Percentiles rank a stretch among this genome's conserved stretches.
Evolutionary conservation across 352 stramenopile species (phyloP).

Genomic region (Phytopythium aichiense): DNA sequence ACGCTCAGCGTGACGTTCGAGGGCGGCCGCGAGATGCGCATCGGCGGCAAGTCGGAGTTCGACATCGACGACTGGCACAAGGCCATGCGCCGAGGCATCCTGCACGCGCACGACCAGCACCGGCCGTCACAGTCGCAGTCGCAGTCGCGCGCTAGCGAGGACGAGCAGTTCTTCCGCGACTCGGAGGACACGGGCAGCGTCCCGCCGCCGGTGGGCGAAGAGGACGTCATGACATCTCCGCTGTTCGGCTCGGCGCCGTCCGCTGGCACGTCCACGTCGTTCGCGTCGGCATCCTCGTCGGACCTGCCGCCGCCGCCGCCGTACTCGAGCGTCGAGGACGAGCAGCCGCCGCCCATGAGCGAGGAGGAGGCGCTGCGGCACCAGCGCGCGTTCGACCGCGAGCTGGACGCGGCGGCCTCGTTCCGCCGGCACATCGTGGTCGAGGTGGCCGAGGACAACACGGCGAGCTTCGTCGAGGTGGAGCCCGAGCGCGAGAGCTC

Average conservation of each 20-base stretch:
- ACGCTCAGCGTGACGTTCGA: slow-evolving; percentile 65
- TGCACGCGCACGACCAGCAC: slow-evolving; percentile 29
- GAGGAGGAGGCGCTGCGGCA: slow-evolving; percentile 9
- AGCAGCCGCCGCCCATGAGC: not conserved
- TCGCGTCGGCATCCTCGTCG: not conserved
- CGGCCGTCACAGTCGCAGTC: slow-evolving; percentile 22
- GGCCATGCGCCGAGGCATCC: slow-evolving; percentile 37
- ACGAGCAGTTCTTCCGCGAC: slow-evolving; percentile 12
- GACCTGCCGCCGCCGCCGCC: slow-evolving; percentile 9
- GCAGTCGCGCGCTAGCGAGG: slow-evolving; percentile 20
- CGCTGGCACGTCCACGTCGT: slow-evolving; percentile 8
- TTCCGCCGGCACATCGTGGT: slow-evolving; percentile 68
- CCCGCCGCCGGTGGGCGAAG: slow-evolving; percentile 13
- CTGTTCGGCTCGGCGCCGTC: slow-evolving; percentile 19
- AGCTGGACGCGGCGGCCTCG: slow-evolving; percentile 30
- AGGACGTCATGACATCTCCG: slow-evolving; percentile 23
- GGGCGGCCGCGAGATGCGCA: slow-evolving; percentile 55
- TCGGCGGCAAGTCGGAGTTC: slow-evolving; percentile 55
- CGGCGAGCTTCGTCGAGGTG: slow-evolving; percentile 63
- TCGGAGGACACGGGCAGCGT: slow-evolving; percentile 5
- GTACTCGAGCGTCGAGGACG: slow-evolving; percentile 14
- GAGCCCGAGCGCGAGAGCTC: slow-evolving; percentile 29
- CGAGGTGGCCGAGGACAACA: slow-evolving; percentile 48
- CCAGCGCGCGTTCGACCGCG: slow-evolving; percentile 10
- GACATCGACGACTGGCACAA: slow-evolving; percentile 76